These are phyloP conservation scores for Aspergillus carlsbadensis DNA, from an alignment of 495 filamentous ascomycete species.

Conservation along the genomic window DNA sequence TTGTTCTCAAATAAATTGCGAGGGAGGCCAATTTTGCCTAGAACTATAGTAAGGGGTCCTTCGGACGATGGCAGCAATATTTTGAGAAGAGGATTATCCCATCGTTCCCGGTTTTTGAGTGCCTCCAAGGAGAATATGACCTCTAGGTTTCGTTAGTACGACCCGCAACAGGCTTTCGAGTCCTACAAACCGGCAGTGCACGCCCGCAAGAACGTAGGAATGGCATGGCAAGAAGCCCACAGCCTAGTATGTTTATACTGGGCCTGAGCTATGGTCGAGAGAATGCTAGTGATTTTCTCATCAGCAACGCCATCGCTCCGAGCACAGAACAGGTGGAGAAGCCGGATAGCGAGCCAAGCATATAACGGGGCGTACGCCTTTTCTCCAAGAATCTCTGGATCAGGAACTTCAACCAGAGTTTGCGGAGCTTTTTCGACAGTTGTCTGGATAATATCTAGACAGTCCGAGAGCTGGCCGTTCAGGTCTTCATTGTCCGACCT, in stretches of 20 bases:
- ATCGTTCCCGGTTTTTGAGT: slow-evolving; percentile 7
- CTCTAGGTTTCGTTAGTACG: slow-evolving; percentile 30
- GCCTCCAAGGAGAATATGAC: slow-evolving; percentile 36
- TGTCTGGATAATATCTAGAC: slow-evolving; percentile 68
- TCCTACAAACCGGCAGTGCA: slow-evolving; percentile 36
- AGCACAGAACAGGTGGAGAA: slow-evolving; percentile 31
- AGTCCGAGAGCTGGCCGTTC: slow-evolving; percentile 59
- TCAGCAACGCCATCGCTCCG: slow-evolving; percentile 27
- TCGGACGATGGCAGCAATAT: slow-evolving; percentile 26
- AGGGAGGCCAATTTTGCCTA: slow-evolving; percentile 35
- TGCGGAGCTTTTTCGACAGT: slow-evolving; percentile 73
- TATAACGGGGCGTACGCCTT: slow-evolving; percentile 64
- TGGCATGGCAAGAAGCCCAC: slow-evolving; percentile 27
- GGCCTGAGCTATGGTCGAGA: slow-evolving; percentile 33
- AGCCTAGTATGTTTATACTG: slow-evolving; percentile 37
- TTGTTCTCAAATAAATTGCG: slow-evolving; percentile 28
- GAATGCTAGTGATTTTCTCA: slow-evolving; percentile 29
- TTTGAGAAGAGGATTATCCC: slow-evolving; percentile 6
- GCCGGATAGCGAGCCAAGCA: slow-evolving; percentile 65
- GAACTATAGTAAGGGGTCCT: slow-evolving; percentile 31
- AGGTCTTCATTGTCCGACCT: slow-evolving; percentile 51
- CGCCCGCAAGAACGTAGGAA: slow-evolving; percentile 34
- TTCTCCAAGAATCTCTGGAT: slow-evolving; percentile 40
- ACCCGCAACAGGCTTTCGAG: not conserved
- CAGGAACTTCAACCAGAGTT: slow-evolving; percentile 55